A percentile compares a stretch with the other conserved stretches of the same genome.
phyloP scores from a whole-genome alignment of 2,329 filamentous ascomycete genomes.

The Claviceps pazoutovae region DNA sequence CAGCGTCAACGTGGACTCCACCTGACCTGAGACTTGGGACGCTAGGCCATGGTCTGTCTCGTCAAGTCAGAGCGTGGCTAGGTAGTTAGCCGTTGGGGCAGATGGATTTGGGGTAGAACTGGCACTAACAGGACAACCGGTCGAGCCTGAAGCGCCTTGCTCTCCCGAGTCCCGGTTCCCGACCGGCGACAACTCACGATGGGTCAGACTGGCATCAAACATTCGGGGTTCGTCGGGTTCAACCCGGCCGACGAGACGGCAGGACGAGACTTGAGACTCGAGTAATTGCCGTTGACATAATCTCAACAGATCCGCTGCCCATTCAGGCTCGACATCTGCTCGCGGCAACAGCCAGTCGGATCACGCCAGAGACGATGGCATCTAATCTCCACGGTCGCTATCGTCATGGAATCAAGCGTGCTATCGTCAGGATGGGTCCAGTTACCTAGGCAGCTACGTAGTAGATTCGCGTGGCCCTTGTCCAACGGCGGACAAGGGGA shows the following conservation, averaged over 20 bases:
- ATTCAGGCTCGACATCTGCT: constrained; percentile 6
- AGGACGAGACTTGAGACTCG: neutral
- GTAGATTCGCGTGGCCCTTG: constrained; percentile 3
- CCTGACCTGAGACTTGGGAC: neutral
- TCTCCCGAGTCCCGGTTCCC: neutral
- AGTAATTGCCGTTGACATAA: neutral
- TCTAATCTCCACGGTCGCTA: constrained; percentile 2
- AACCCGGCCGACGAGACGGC: neutral
- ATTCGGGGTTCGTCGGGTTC: neutral
- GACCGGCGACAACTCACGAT: neutral
- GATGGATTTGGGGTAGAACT: neutral
- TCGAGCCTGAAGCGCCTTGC: neutral
- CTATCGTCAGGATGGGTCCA: constrained; percentile 4
- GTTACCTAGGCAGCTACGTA: neutral
- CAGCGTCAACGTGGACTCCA: neutral
- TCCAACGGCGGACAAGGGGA: constrained; percentile 3
- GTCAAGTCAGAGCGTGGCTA: neutral
- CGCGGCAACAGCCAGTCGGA: constrained; percentile 7
- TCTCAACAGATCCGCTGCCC: neutral
- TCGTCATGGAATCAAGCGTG: constrained; percentile 2
- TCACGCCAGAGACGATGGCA: neutral
- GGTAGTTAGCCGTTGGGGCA: neutral
- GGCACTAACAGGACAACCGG: neutral
- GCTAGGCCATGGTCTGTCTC: neutral
- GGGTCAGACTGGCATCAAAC: neutral